Evolutionary conservation across 2,329 filamentous ascomycete species (phyloP), one percentile per base, ranked within the genome.

Genomic region (Emergomyces orientalis): DNA sequence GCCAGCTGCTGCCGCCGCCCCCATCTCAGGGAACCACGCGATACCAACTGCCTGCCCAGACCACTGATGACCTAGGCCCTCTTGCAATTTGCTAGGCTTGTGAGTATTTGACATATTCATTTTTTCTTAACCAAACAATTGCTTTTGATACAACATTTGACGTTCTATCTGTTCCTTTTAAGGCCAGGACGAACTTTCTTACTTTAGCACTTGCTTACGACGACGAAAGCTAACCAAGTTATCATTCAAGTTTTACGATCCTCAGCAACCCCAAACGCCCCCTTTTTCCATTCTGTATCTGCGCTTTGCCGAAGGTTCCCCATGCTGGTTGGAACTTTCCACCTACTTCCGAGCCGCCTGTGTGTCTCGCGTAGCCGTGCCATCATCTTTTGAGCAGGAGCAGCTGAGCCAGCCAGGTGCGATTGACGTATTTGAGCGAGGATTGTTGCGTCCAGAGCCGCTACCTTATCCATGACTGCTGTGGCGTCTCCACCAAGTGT

Each of bases 401-500:
- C 37, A 41, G 37, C 27, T 45, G 19, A 54, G 22, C 17, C 41
- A 41, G 47, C 32, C n/a, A 25, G 55, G 22, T 22, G 41, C 57
- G 57, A 59, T 59, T 45, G 41, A 47, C 57, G 22, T 22, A 59
- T 32, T 47, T 19, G 41, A 60, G 19, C 32, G 49, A 32, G 32
- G 32, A 61, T 22, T 55, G n/a, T 54, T 60, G 43, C 34, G 32
- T 39, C 30, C 54, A 17, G 14, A 49, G 39, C 41, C 22, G 30
- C 43, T 37, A 22, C 60, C 61, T 63, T 60, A 64, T 73, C 71
- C 74, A 87, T 87, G 84, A 87, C 85, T 80, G 85, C 85, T 72
- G 85, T 88, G 72, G 85, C 84, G 73, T 83, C 84, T 76, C 84
- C 84, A 67, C 80, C 84, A 70, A 84, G 82, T 73, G 84, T 86